Evolutionary conservation across 192 early-diverging fungal genomes (phyloP).

Genomic region (Backusella morwellensis): DNA sequence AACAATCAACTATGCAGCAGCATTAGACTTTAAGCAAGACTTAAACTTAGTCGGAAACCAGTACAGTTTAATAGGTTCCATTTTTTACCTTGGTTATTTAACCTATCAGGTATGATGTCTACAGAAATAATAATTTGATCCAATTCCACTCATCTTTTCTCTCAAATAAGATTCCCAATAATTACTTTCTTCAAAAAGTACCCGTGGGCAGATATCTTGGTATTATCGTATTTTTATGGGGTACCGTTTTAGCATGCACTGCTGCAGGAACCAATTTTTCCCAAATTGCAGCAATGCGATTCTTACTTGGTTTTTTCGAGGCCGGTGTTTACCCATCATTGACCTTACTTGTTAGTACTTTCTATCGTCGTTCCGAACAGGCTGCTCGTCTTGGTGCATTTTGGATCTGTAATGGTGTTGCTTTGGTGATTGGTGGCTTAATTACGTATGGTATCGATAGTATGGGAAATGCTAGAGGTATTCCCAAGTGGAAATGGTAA

Average conservation of each 20-base stretch:
- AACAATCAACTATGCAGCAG: slow-evolving; percentile 23
- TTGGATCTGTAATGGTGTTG: slow-evolving; percentile 23
- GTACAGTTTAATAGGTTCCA: slow-evolving; percentile 27
- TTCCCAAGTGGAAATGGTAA: slow-evolving; percentile 31
- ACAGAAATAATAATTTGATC: neutral
- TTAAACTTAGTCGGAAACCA: slow-evolving; percentile 15
- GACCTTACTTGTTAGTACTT: slow-evolving; percentile 16
- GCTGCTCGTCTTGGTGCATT: slow-evolving; percentile 13
- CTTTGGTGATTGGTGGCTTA: slow-evolving; percentile 24
- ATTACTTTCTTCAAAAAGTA: slow-evolving; percentile 20
- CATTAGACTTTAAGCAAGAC: slow-evolving; percentile 19
- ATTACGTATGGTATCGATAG: slow-evolving; percentile 25
- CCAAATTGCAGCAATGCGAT: slow-evolving; percentile 18
- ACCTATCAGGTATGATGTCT: slow-evolving; percentile 14
- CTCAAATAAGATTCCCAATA: slow-evolving; percentile 20
- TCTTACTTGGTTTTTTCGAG: slow-evolving; percentile 31
- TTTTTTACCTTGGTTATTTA: slow-evolving; percentile 36
- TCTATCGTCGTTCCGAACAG: slow-evolving; percentile 27
- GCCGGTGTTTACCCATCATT: slow-evolving; percentile 20
- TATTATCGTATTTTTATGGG: slow-evolving; percentile 22
- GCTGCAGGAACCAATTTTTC: slow-evolving; percentile 13
- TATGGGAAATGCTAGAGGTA: slow-evolving; percentile 7
- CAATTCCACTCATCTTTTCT: neutral
- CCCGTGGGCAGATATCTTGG: slow-evolving; percentile 22
- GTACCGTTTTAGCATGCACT: slow-evolving; percentile 18